Base-by-base conservation (phyloP, 805 yeast species). In the Komagataella mondaviorum region DNA sequence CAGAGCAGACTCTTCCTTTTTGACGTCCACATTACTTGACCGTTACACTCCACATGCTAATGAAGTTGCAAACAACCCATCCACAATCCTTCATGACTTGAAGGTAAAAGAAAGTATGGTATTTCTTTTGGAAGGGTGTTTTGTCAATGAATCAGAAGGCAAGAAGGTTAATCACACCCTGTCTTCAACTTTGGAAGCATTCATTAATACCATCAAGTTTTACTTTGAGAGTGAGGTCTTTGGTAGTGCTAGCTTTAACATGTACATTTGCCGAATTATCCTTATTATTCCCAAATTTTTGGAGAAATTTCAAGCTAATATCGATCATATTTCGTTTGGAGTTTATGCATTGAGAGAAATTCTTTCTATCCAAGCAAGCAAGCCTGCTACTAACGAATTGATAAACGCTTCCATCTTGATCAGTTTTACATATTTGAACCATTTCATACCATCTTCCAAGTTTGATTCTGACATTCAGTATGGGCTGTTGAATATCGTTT, bases 201-300 rank as follows among this genome's bases (percentile, higher is more conserved):
- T 48, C n/a, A 24, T 48, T 30, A 30, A 30, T 14, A 30, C n/a
- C 10, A 30, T 30, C 39, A 30, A 30, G 14, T 14, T 30, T 30
- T 17, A 14, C 30, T 17, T 17, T 48, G 46, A 36, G 16, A 14
- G 17, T 17, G 30, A 18, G 24, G 24, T 44, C 22, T 14, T 16
- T 48, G 20, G n/a, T 3, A 23, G 14, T 3, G 53, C 51, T 24
- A 22, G 60, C 23, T 55, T 55, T 7, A 48, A 57, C 3, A 64
- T 81, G 20, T 68, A 83, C 2, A 62, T 69, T 16, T 62, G 80
- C 0, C 67, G 89, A 59, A 60, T 72, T 1, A 66, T 82, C 20
- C 57, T 83, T 18, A 54, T 76, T 44, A 55, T 82, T 18, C 90
- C 91, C 1, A 75, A 73, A 46, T 71, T 78, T 50, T 63, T 84